Percentiles rank a stretch among this genome's conserved stretches.
phyloP scores from a whole-genome alignment of 257 asterid species.

The Nicotiana knightiana region DNA sequence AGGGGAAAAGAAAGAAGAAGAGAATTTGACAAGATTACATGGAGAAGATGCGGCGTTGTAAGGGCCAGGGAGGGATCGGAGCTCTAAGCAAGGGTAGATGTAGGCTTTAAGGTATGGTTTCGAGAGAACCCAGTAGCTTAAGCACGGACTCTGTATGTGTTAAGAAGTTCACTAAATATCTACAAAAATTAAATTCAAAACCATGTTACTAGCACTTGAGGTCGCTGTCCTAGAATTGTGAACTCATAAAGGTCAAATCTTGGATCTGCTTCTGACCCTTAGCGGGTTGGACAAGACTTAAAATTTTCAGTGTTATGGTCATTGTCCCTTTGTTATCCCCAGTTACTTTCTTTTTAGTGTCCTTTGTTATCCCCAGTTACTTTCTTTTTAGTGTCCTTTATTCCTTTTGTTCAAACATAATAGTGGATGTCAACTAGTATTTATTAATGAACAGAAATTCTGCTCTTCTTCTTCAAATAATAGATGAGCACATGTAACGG shows the following conservation, averaged over 20 bases:
- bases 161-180: no score
- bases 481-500: background rate
- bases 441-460: background rate
- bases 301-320: background rate
- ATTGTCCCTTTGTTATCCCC: background rate
- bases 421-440: background rate
- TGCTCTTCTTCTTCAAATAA: background rate
- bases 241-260: no score
- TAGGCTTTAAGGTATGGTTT: no score
- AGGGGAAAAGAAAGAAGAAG: background rate
- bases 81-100: no score
- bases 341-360: background rate
- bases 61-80: background rate
- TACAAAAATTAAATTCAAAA: no score
- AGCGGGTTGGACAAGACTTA: background rate
- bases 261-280: no score
- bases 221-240: no score
- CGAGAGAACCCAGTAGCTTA: no score
- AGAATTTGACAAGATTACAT: background rate
- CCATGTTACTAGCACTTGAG: no score
- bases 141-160: no score
- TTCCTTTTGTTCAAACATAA: background rate
- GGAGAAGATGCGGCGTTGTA: background rate
- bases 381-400: background rate
- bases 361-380: background rate